A percentile compares a stretch with the other conserved stretches of the same genome.
These are phyloP conservation scores for Rhodotorula paludigena DNA, from an alignment of 768 basidiomycete species.

Conservation along the genomic window DNA sequence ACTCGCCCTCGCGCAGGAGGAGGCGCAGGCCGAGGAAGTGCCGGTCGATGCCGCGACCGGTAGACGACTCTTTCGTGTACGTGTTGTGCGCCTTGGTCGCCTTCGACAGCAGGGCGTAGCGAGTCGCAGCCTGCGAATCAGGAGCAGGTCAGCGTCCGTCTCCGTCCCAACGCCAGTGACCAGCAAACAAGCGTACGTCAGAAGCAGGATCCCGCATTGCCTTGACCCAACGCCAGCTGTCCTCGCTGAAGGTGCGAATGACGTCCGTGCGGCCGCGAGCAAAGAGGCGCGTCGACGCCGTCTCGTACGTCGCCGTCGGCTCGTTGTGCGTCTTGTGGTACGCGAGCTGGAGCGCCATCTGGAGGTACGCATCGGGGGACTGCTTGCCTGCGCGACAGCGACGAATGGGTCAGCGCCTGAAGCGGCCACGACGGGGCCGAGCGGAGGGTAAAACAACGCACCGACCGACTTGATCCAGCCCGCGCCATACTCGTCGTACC, in stretches of 20 bases:
- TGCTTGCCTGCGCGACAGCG: constrained; percentile 51
- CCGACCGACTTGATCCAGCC: constrained; percentile 78
- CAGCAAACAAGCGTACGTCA: constrained; percentile 41
- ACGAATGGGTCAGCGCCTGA: neutral
- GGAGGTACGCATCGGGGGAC: constrained; percentile 77
- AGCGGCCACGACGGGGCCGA: neutral
- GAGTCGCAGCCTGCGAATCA: constrained; percentile 45
- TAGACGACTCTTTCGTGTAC: constrained; percentile 70
- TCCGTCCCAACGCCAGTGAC: neutral
- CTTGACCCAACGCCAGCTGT: constrained; percentile 71
- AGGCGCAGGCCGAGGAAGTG: constrained; percentile 80
- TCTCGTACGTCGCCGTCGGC: constrained; percentile 89
- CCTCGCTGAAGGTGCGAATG: constrained; percentile 66
- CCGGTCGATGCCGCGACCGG: constrained; percentile 79
- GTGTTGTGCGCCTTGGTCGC: constrained; percentile 67
- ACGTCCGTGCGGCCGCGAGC: constrained; percentile 84
- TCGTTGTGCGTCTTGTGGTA: constrained; percentile 72
- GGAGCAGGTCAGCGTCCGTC: neutral
- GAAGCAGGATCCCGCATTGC: constrained; percentile 58
- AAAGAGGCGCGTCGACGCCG: constrained; percentile 80
- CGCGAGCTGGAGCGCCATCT: constrained; percentile 85
- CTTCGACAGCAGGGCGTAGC: constrained; percentile 56
- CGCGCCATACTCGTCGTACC: constrained; percentile 74
- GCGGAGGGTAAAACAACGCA: constrained; percentile 50
- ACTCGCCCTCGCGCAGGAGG: constrained; percentile 59